Base-by-base conservation (phyloP, 176 grass and related monocot species). In the Carex kokanica region DNA sequence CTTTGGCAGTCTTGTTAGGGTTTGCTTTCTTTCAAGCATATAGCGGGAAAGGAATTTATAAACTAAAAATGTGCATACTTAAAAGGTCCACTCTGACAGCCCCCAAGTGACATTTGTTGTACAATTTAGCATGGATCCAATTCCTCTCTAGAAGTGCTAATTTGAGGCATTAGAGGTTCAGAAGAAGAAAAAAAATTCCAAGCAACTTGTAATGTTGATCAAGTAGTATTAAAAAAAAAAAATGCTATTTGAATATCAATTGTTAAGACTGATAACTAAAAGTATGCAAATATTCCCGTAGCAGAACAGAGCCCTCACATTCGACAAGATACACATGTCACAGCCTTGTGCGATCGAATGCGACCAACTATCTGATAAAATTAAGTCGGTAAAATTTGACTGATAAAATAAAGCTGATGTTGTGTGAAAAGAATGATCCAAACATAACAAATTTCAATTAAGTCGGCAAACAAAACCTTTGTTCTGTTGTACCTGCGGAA, bases 1-100 rank as follows among this genome's bases (percentile, higher is more conserved):
- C 21, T 82, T 75, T 65, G 34, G 13, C 80, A 82, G 20, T n/a
- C 60, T 82, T 62, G 78, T 58, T 58, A 53, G 52, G 78, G 54
- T 62, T 81, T 25, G 36, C 80, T 82, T 67, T 63, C 21, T 53
- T 64, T 4, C 5, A 13, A n/a, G n/a, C n/a, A n/a, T n/a, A n/a
- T n/a, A 54, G 45, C 47, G 45, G 12, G 45, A 77, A 77, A 55
- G 1, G 0, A 77, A 27, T 55, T 52, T 77, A 31, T 77, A 55
- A 1, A 32, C n/a, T 32, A 70, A 70, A 77, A 77, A 16, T 53
- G 47, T 27, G 49, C 45, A 21, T 49, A 1, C 41, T 73, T 47
- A 11, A 38, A 10, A 20, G 20, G 41, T 14, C 41, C 43, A 25
- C 43, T 15, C 68, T 72, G 40, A 24, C 68, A 72, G 1, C 18